Conservation (phyloP, 371 early-diverging fungal genomes). For the Coemansia sp. region DNA sequence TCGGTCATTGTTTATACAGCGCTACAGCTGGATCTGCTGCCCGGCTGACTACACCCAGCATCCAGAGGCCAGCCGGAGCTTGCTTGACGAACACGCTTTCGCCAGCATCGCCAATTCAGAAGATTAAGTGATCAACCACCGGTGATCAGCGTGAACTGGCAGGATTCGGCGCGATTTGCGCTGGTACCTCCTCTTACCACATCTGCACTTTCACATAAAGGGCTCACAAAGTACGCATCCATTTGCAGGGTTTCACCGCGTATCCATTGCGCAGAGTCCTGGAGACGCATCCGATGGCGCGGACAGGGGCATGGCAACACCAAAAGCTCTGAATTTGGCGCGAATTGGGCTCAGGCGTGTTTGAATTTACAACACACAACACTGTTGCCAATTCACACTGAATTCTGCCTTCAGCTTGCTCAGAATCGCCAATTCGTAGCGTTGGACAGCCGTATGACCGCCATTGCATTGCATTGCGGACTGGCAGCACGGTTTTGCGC, state of each 20-base stretch:
- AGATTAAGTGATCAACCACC: too few species aligned
- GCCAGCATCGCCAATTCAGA: too few species aligned
- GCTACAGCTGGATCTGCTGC: too few species aligned
- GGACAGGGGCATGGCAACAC: not conserved
- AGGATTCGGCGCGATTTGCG: not conserved
- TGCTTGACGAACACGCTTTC: too few species aligned
- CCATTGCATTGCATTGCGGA: too few species aligned
- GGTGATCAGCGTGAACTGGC: not conserved
- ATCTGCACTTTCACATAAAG: not conserved
- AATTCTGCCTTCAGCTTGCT: not conserved
- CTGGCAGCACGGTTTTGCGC: too few species aligned
- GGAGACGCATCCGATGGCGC: not conserved
- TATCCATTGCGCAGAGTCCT: not conserved
- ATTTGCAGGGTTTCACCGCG: not conserved
- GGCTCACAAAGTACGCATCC: conserved; percentile 3
- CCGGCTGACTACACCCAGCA: too few species aligned
- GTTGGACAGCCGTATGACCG: too few species aligned
- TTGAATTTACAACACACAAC: not conserved
- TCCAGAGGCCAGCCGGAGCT: too few species aligned
- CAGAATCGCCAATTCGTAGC: not conserved
- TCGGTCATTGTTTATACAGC: too few species aligned
- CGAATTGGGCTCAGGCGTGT: not conserved
- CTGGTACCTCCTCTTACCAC: not conserved
- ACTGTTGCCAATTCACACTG: too few species aligned
- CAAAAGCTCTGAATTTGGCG: too few species aligned